Evolutionary conservation across 495 filamentous ascomycete genomes (phyloP), one percentile per base, ranked within the genome.

Genomic region (Cryomyces minteri): DNA sequence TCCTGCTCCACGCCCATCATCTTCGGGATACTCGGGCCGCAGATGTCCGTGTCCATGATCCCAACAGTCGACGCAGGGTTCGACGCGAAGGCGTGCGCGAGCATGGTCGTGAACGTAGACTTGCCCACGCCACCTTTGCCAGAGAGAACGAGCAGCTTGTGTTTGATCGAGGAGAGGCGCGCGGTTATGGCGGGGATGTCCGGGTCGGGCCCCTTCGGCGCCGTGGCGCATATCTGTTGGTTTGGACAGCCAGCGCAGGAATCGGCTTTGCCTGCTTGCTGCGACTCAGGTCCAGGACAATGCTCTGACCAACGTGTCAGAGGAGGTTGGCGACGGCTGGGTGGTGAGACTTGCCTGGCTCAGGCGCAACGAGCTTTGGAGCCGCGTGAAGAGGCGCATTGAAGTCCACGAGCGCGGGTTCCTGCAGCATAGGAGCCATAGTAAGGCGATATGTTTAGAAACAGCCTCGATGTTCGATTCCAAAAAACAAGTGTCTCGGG

Each of bases 41-140:
- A 90, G 50, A 98, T 90, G 63, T 98, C 90, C 1, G 88, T 88
- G 57, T 98, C 90, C 82, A 94, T 93, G 43, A 98, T 75, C 8
- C 88, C 88, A 5, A 98, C 80, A 7, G 76, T 82, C 14, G 62
- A 75, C 7, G 75, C 74, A 2, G 77, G 72, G 57, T 88, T 80
- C 10, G 74, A 68, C 0, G 92, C 85, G 45, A 96, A 88, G 0
- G 79, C 87, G 54, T 90, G 81, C 8, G 85, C 80, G 0, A 98
- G 76, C 47, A 95, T 75, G 0, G 76, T 76, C 1, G 82, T 84
- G 55, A 96, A 90, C 0, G 92, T 95, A 37, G 79, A 85, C 59
- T 98, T 98, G 10, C 90, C 90, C 3, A 98, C 90, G 48, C 90
- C 90, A 50, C 90, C 90, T 69, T 98, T 98, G 54, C 90, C 90